Evolutionary conservation across 78 protist genomes (phyloP).

Genomic region (Dictyostelium brefeldianum): DNA sequence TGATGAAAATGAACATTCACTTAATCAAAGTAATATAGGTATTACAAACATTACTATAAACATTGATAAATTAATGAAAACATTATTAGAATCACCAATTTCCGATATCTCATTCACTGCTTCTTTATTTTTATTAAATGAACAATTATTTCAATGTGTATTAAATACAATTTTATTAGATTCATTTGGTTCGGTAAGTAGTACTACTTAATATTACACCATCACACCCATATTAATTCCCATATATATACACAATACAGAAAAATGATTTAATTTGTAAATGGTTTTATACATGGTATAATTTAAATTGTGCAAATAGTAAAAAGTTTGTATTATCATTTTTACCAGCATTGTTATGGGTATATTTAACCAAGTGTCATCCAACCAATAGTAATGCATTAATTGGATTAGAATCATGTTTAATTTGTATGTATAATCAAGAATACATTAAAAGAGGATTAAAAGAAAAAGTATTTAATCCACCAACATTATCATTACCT

Average conservation of each 20-base stretch:
- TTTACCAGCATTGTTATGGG: slow-evolving; percentile 61
- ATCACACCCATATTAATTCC: background rate
- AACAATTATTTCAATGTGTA: background rate
- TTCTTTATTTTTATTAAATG: background rate
- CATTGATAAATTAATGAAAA: background rate
- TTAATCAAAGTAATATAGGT: background rate
- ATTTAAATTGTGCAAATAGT: slow-evolving; percentile 5
- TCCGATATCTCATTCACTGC: slow-evolving; percentile 5
- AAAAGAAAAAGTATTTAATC: slow-evolving; percentile 26
- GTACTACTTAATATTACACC: background rate
- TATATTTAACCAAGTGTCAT: background rate
- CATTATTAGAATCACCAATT: background rate
- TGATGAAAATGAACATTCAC: background rate
- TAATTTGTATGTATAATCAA: slow-evolving; percentile 49
- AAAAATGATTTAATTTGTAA: slow-evolving; percentile 46
- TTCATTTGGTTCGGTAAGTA: slow-evolving; percentile 1
- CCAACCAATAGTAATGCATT: slow-evolving; percentile 21
- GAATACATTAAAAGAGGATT: slow-evolving; percentile 41
- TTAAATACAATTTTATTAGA: slow-evolving; percentile 10
- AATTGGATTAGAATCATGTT: slow-evolving; percentile 38
- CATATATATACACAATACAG: slow-evolving; percentile 6
- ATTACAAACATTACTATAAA: background rate
- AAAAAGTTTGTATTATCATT: slow-evolving; percentile 60
- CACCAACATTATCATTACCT: slow-evolving; percentile 15
- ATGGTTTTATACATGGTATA: slow-evolving; percentile 77